phyloP scores from a whole-genome alignment of 1,284 basidiomycete species.

The Termitomyces sp. region DNA sequence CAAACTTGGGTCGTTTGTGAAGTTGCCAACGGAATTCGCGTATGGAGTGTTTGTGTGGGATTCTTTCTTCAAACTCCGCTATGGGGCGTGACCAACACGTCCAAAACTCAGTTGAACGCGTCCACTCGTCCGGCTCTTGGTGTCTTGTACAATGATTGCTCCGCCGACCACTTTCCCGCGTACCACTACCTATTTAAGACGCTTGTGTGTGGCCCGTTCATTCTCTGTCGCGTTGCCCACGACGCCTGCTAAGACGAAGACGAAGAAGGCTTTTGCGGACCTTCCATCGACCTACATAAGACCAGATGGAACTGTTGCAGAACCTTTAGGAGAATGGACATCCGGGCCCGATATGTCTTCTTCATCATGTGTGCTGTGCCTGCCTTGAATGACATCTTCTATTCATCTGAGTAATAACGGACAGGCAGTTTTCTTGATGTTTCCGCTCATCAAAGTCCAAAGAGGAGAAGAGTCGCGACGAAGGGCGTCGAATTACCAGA shows the following conservation, averaged over 20 bases:
- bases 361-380: neutral
- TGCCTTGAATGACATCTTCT: neutral
- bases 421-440: conserved; percentile 1
- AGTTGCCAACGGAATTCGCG: conserved; percentile 16
- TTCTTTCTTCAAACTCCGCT: conserved; percentile 38
- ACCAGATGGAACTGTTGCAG: conserved; percentile 36
- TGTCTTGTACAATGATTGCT: conserved; percentile 16
- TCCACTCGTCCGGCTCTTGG: neutral
- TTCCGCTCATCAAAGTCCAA: neutral
- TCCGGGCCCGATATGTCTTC: conserved; percentile 8
- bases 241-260: conserved; percentile 24
- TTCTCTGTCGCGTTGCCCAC: conserved; percentile 7
- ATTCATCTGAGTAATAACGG: neutral
- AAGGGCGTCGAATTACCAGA: neutral
- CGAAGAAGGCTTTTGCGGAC: conserved; percentile 51
- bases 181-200: conserved; percentile 6
- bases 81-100: conserved; percentile 30
- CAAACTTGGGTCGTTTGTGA: conserved; percentile 15
- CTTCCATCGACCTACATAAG: conserved; percentile 44
- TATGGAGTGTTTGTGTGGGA: conserved; percentile 16
- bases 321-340: conserved; percentile 30
- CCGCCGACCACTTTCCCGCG: conserved; percentile 5
- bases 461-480: neutral
- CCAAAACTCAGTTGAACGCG: conserved; percentile 11
- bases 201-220: conserved; percentile 2